Evolutionary conservation across 352 stramenopile genomes (phyloP), one percentile per base, ranked within the genome.

Genomic region (Globisporangium abappressorium): DNA sequence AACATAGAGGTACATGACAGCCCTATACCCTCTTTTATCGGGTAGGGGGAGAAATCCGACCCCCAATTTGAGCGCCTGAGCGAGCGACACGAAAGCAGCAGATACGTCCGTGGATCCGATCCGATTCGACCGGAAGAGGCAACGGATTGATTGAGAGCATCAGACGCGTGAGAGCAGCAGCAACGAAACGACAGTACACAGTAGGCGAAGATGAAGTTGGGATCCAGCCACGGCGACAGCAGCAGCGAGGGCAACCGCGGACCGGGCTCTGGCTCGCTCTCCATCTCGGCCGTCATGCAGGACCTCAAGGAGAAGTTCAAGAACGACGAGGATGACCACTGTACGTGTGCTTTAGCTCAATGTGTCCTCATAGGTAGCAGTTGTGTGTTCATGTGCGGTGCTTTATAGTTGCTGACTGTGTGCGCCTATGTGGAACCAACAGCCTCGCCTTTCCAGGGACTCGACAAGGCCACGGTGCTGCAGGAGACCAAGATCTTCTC

Each of bases 401-500:
- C 5, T 46, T 12, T 57, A 20, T 28, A 36, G 18, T 14, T 57
- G 53, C 53, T 68, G 22, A 68, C 53, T 62, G 9, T 68, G 38
- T 57, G 41, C 57, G 55, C 12, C 3, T 46, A 46, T 70, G n/a
- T 20, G 22, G 59, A 47, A 22, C 33, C 47, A 14, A 36, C 66
- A 95, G 92, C 84, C 38, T 98, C 91, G 34, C 94, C 96, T 5
- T 99, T 98, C 82, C 86, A 97, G 70, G 89, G 94, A 14, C 77
- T 99, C 62, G 94, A 98, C 75, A 98, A 98, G 78, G 92, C 93
- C 11, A 98, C 89, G 4, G 95, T 99, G 54, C 85, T 99, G 62
- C 97, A 99, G 83, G 97, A 99, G 76, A 98, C 92, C 65, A 97
- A 98, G 70, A 98, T 98, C 69, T 99, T 99, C 81, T 98, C 98